Base-by-base conservation (phyloP, 2,329 filamentous ascomycete genomes). In the Ophiostoma sp. region DNA sequence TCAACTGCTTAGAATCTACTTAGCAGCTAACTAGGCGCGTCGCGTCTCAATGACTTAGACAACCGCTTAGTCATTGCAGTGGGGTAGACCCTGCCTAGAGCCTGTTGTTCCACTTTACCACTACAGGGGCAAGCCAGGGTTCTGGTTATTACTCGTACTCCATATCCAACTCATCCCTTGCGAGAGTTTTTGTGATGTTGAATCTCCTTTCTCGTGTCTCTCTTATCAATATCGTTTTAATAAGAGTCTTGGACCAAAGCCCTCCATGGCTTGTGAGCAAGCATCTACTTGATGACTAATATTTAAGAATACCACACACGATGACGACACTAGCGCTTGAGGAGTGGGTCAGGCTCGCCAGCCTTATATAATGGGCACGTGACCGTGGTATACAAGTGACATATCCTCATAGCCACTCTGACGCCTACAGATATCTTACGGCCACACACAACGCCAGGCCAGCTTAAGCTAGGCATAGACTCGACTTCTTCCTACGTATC, bases 291-390 rank as follows among this genome's bases (percentile, higher is more conserved):
- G 27, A 44, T 55, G n/a, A 55, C 49, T 27, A 55, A 55, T 8
- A n/a, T 18, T 0, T 1, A 7, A 18, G n/a, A n/a, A 8, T 7
- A 3, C 27, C 27, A 2, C 7, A 55, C 7, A 2, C n/a, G n/a
- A 55, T 55, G 49, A 27, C 52, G 52, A 58, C 52, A 58, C 52
- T 58, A 38, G 49, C n/a, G 6, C 47, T 52, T 8, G 47, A 52
- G 7, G 6, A 55, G 18, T 27, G 49, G 49, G 9, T 11, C 8
- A 27, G 8, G 1, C 7, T 27, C 3, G 9, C 16, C 49, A 55
- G 14, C 4, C 11, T 60, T 60, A 60, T 27, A 60, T 60, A 60
- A 60, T 16, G 14, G 4, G 16, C 55, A 38, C 55, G 55, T 60
- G 55, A 60, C 11, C 4, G 1, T 27, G 2, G 27, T 27, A 27